A percentile compares a stretch with the other conserved stretches of the same genome.
These are phyloP conservation scores for Salvia splendens DNA, from an alignment of 257 asterid species.

Conservation along the genomic window DNA sequence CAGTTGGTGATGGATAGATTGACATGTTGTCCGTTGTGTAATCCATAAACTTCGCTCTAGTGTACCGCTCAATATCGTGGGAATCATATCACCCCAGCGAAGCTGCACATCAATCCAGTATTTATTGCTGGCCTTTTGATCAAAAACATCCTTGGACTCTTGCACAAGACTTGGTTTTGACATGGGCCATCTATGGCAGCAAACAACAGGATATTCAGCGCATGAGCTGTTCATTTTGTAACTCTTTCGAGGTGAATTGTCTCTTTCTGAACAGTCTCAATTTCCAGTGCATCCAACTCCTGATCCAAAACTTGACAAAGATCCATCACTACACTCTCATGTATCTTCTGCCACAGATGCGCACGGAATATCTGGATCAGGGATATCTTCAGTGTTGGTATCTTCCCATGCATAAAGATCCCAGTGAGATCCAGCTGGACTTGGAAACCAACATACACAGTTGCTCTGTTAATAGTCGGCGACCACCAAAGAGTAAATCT, in stretches of 20 bases:
- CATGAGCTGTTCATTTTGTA: conserved; percentile 99
- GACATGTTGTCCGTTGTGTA: conserved; percentile 99
- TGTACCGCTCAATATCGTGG: conserved; percentile 94
- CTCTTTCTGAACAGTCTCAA: conserved; percentile 99
- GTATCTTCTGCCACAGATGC: conserved; percentile 99
- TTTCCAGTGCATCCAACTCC: conserved; percentile 93
- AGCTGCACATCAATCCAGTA: conserved; percentile 99
- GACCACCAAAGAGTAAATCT: conserved; percentile 99
- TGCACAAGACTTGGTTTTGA: conserved; percentile 99
- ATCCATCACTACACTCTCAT: conserved; percentile 99
- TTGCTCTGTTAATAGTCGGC: conserved; percentile 96
- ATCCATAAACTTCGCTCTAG: conserved; percentile 97
- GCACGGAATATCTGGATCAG: conserved; percentile 99
- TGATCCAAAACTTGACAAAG: conserved; percentile 99
- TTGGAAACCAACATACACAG: conserved; percentile 97
- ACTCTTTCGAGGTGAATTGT: conserved; percentile 97
- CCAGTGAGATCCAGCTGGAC: conserved; percentile 99
- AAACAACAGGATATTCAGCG: conserved; percentile 91
- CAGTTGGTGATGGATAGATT: conserved; percentile 98
- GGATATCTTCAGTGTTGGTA: conserved; percentile 95
- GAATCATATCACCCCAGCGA: conserved; percentile 99
- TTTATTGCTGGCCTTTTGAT: conserved; percentile 96
- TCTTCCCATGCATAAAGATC: conserved; percentile 99
- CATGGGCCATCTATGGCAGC: conserved; percentile 99
- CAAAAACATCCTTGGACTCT: conserved; percentile 97